These are phyloP conservation scores for Sporobolus alterniflorus DNA, from an alignment of 202 grass and related monocot species.

Conservation along the genomic window DNA sequence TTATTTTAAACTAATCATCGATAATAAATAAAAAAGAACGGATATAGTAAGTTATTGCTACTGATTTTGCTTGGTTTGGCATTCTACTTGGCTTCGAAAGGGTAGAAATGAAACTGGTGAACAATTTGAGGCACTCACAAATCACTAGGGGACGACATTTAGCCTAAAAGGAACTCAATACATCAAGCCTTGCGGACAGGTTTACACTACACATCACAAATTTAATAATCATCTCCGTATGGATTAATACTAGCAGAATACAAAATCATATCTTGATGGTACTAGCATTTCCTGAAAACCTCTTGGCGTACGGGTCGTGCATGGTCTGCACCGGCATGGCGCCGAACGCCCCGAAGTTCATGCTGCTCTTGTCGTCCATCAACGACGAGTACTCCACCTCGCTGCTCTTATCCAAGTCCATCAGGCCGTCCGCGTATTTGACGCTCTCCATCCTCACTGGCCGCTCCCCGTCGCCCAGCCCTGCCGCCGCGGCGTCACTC, in stretches of 20 bases:
- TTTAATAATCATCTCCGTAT: background rate
- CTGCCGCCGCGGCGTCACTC: background rate
- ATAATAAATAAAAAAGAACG: too few relatives aligned
- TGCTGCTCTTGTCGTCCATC: constrained; percentile 57
- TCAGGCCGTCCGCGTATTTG: constrained; percentile 54
- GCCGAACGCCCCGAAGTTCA: constrained; percentile 64
- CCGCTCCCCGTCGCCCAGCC: background rate
- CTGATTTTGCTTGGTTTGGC: background rate
- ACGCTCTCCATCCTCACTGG: constrained; percentile 52
- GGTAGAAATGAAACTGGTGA: constrained; percentile 29
- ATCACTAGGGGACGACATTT: background rate
- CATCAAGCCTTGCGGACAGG: too few relatives aligned
- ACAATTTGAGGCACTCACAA: constrained; percentile 15
- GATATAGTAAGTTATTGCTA: too few relatives aligned
- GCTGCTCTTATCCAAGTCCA: constrained; percentile 55
- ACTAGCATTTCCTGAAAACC: constrained; percentile 30
- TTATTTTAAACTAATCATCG: too few relatives aligned
- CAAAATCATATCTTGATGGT: constrained; percentile 26
- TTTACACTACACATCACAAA: constrained; percentile 8
- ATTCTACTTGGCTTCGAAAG: background rate
- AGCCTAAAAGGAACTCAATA: too few relatives aligned
- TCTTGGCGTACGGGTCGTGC: constrained; percentile 50
- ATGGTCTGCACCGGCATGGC: constrained; percentile 57
- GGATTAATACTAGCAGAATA: background rate
- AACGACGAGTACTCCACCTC: constrained; percentile 23